Evolutionary conservation across 805 yeast genomes (phyloP).

Genomic region (Sporopachydermia quercuum): DNA sequence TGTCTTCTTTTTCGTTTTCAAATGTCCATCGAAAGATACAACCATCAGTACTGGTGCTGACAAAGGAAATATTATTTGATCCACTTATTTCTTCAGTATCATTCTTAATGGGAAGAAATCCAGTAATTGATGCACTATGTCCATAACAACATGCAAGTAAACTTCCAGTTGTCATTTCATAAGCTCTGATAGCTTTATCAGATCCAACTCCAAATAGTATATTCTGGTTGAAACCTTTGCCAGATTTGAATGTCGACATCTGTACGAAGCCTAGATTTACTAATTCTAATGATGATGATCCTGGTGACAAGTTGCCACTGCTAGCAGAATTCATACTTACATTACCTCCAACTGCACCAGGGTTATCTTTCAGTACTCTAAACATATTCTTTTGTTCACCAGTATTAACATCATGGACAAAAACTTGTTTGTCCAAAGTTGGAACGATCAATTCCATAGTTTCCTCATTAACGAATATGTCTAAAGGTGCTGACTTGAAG

Average conservation of each 20-base stretch:
- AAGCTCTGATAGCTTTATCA: constrained; percentile 44
- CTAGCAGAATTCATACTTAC: constrained; percentile 16
- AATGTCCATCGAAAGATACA: constrained; percentile 13
- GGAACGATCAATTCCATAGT: constrained; percentile 31
- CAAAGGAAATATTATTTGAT: constrained; percentile 4
- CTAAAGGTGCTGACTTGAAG: constrained; percentile 35
- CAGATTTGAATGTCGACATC: constrained; percentile 8
- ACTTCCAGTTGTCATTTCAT: constrained; percentile 30
- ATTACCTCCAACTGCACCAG: constrained; percentile 4
- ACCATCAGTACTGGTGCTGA: constrained; percentile 14
- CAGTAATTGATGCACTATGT: constrained; percentile 36
- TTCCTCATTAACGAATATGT: constrained; percentile 19
- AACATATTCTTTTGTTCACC: constrained; percentile 23
- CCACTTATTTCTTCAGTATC: constrained; percentile 1
- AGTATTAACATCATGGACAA: constrained; percentile 22
- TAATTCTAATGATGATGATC: constrained; percentile 16
- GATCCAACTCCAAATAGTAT: constrained; percentile 20
- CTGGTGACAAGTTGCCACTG: constrained; percentile 32
- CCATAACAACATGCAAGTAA: constrained; percentile 43
- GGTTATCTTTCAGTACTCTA: constrained; percentile 23
- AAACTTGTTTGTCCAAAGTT: constrained; percentile 34
- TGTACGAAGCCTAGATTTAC: constrained; percentile 23
- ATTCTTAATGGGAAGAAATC: constrained; percentile 16
- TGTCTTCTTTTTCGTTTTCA: constrained; percentile 7
- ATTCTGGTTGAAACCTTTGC: neutral